These are phyloP conservation scores for Tardiomyces blankii DNA, from an alignment of 1,139 yeast species.

Conservation along the genomic window DNA sequence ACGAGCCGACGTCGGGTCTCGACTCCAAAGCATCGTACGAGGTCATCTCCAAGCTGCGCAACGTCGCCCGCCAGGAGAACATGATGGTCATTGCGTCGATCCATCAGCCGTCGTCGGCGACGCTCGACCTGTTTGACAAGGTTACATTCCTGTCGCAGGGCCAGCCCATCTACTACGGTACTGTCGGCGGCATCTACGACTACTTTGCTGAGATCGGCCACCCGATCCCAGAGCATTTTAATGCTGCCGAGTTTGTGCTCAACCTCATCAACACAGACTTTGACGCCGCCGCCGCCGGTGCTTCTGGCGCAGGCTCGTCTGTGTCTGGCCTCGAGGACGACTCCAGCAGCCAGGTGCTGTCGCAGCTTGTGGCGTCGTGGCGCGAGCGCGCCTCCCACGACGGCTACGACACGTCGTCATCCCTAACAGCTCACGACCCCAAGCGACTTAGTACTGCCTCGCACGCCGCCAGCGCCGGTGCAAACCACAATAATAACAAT, in stretches of 20 bases:
- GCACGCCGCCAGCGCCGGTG: background rate
- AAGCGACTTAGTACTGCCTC: background rate
- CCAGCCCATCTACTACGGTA: conserved; percentile 35
- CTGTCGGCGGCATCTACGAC: conserved; percentile 33
- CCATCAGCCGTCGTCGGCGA: conserved; percentile 31
- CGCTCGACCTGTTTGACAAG: conserved; percentile 26
- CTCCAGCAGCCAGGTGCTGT: background rate
- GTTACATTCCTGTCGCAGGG: conserved; percentile 26
- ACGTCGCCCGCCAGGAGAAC: conserved; percentile 20
- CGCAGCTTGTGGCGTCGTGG: background rate
- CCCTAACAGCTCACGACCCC: background rate
- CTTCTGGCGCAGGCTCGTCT: too few relatives aligned
- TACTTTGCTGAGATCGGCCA: conserved; percentile 8
- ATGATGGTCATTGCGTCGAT: conserved; percentile 29
- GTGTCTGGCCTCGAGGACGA: background rate
- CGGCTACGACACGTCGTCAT: background rate
- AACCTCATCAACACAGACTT: conserved; percentile 30
- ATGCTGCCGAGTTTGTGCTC: conserved; percentile 28
- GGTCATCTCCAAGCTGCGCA: conserved; percentile 20
- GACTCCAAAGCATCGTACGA: conserved; percentile 19
- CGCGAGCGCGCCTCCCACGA: background rate
- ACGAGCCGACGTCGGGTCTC: conserved; percentile 17
- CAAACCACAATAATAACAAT: background rate
- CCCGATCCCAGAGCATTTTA: conserved; percentile 23
- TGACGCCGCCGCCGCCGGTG: conserved; percentile 1